A percentile compares a stretch with the other conserved stretches of the same genome.
Conservation (phyloP, 2,329 filamentous ascomycete genomes). For the Daldinia sp. region DNA sequence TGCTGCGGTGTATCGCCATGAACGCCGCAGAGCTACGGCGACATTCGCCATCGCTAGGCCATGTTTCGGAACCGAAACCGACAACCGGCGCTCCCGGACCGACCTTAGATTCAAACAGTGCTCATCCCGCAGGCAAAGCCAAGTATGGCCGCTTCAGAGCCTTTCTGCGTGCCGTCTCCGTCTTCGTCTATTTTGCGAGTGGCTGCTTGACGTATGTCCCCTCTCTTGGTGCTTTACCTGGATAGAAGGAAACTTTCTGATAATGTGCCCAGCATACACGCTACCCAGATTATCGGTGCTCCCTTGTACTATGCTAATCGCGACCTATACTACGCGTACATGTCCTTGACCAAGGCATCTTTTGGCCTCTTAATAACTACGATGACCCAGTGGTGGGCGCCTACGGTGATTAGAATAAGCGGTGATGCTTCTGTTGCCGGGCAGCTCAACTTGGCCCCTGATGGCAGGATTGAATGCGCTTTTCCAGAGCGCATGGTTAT, state of each 20-base stretch:
- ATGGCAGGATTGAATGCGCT: conserved; percentile 80
- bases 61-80: conserved; percentile 49
- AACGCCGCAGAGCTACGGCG: conserved; percentile 55
- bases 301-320: conserved; percentile 82
- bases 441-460: conserved; percentile 76
- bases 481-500: conserved; percentile 86
- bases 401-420: conserved; percentile 83
- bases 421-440: conserved; percentile 83
- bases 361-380: conserved; percentile 83
- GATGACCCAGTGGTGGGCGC: conserved; percentile 89
- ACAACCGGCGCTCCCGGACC: conserved; percentile 38
- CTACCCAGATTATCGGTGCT: conserved; percentile 80
- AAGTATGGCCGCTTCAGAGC: conserved; percentile 65
- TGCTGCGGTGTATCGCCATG: conserved; percentile 41
- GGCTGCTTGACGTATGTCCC: conserved; percentile 63
- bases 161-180: conserved; percentile 63
- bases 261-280: conserved; percentile 65
- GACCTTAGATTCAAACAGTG: conserved; percentile 41
- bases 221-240: conserved; percentile 11
- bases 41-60: conserved; percentile 43
- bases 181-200: conserved; percentile 64
- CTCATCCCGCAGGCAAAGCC: conserved; percentile 67
- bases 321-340: conserved; percentile 85
- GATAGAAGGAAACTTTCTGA: conserved; percentile 40
- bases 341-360: conserved; percentile 86